Evolutionary conservation across 2,329 filamentous ascomycete species (phyloP).

Genomic region (Fusarium sp.): DNA sequence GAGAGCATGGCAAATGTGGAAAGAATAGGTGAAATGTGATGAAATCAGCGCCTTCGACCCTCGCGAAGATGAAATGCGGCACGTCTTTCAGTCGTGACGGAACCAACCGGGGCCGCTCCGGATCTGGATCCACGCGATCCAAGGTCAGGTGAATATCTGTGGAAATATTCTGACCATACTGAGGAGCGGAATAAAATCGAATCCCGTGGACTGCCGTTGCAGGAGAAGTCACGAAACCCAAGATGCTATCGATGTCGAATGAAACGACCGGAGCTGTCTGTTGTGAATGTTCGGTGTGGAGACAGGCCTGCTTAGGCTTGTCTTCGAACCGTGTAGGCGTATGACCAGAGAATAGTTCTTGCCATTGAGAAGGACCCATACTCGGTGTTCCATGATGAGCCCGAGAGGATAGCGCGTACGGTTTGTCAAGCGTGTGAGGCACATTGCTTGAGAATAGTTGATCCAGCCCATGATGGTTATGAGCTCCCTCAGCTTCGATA

Average conservation of each 20-base stretch:
- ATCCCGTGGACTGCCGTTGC: conserved; percentile 10
- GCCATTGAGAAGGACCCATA: not conserved
- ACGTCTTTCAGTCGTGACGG: conserved; percentile 24
- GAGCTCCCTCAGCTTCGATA: too few relatives aligned
- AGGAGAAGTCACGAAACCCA: conserved; percentile 16
- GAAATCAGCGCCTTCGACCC: conserved; percentile 18
- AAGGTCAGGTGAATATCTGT: conserved; percentile 10
- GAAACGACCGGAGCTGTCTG: not conserved
- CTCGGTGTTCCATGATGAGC: too few relatives aligned
- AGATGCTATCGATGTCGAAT: conserved; percentile 18
- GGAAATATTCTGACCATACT: conserved; percentile 20
- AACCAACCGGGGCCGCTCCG: conserved; percentile 14
- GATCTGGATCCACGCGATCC: conserved; percentile 11
- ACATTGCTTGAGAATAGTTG: not conserved
- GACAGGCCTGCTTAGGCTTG: conserved; percentile 1
- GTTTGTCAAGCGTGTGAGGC: conserved; percentile 1
- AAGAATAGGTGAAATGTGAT: conserved; percentile 26
- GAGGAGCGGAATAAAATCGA: conserved; percentile 24
- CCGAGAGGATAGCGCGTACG: not conserved
- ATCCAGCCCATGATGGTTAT: not conserved
- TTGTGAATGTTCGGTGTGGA: not conserved
- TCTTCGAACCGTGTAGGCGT: not conserved
- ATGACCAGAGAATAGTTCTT: not conserved
- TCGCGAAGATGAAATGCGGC: conserved; percentile 23
- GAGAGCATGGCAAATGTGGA: conserved; percentile 19